phyloP scores from a whole-genome alignment of 495 filamentous ascomycete species.

The Tuber aestivum region DNA sequence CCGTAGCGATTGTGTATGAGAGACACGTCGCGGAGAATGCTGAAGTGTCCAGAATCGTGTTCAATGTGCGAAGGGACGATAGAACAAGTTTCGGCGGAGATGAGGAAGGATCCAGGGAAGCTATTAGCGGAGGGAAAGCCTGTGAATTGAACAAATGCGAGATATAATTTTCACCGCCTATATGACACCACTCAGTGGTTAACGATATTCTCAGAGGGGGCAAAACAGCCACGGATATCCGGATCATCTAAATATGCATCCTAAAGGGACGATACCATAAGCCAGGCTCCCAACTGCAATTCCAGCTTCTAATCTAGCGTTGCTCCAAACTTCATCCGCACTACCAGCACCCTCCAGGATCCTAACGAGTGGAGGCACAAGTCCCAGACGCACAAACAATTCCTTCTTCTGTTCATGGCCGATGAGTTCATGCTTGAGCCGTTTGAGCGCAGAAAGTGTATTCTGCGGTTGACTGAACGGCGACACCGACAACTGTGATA shows the following conservation, averaged over 20 bases:
- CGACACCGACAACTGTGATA: conserved; percentile 56
- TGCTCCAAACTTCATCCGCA: conserved; percentile 52
- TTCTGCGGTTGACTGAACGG: conserved; percentile 53
- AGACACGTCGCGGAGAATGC: conserved; percentile 45
- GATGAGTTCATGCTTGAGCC: conserved; percentile 80
- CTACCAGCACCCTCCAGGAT: conserved; percentile 48
- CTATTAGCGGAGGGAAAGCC: conserved; percentile 61
- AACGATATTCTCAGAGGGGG: conserved; percentile 8
- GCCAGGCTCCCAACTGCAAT: conserved; percentile 77
- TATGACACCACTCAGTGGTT: conserved; percentile 19
- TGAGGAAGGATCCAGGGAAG: conserved; percentile 59
- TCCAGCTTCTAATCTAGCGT: conserved; percentile 68
- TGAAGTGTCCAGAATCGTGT: conserved; percentile 61
- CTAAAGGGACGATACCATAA: conserved; percentile 55
- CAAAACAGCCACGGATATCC: conserved; percentile 3
- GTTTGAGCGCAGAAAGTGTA: conserved; percentile 60
- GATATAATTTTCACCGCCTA: conserved; percentile 77
- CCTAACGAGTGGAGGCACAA: conserved; percentile 61
- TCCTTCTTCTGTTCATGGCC: conserved; percentile 86
- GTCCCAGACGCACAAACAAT: conserved; percentile 60
- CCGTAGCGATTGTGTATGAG: conserved; percentile 28
- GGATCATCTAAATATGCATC: not conserved
- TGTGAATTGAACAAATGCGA: conserved; percentile 61
- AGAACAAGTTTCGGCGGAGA: conserved; percentile 61
- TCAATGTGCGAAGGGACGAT: conserved; percentile 67